A percentile compares a stretch with the other conserved stretches of the same genome.
Conservation (phyloP, 345 rosid species). For the Euphorbia tirucalli region DNA sequence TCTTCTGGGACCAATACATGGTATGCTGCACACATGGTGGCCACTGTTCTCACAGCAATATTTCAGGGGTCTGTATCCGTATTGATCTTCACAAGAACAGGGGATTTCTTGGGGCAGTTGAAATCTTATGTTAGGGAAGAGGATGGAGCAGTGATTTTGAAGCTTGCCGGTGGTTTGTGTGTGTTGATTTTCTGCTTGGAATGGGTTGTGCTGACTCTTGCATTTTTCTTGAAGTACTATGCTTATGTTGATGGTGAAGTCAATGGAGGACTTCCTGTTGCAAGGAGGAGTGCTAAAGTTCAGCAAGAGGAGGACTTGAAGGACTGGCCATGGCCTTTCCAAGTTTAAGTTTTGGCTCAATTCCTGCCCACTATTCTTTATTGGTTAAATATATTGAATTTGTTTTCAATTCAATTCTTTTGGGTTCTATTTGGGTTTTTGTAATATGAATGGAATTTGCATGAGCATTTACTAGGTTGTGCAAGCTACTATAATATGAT, state of each 20-base stretch:
- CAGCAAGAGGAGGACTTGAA: slow-evolving; percentile 72
- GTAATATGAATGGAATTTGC: not conserved
- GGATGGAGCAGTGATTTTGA: slow-evolving; percentile 74
- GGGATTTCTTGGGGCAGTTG: slow-evolving; percentile 57
- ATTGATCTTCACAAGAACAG: slow-evolving; percentile 64
- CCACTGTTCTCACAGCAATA: slow-evolving; percentile 75
- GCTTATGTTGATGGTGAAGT: slow-evolving; percentile 57
- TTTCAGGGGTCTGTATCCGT: slow-evolving; percentile 91
- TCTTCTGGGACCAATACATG: slow-evolving; percentile 52
- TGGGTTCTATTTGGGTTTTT: not conserved
- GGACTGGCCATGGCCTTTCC: slow-evolving; percentile 85
- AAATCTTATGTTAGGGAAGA: slow-evolving; percentile 85
- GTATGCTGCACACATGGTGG: slow-evolving; percentile 87
- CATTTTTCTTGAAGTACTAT: slow-evolving; percentile 81
- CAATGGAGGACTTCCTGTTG: slow-evolving; percentile 10
- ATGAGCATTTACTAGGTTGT: not conserved
- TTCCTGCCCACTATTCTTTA: slow-evolving; percentile 2
- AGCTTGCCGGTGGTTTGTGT: slow-evolving; percentile 75
- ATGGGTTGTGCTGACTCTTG: slow-evolving; percentile 86
- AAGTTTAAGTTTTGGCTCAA: slow-evolving; percentile 42
- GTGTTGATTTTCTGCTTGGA: slow-evolving; percentile 70
- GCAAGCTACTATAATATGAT: not conserved
- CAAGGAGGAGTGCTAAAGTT: slow-evolving; percentile 62
- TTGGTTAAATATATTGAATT: not conserved
- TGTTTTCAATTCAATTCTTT: not conserved